Evolutionary conservation across 1,284 basidiomycete genomes (phyloP).

Genomic region (Fomitopsis pinicola): DNA sequence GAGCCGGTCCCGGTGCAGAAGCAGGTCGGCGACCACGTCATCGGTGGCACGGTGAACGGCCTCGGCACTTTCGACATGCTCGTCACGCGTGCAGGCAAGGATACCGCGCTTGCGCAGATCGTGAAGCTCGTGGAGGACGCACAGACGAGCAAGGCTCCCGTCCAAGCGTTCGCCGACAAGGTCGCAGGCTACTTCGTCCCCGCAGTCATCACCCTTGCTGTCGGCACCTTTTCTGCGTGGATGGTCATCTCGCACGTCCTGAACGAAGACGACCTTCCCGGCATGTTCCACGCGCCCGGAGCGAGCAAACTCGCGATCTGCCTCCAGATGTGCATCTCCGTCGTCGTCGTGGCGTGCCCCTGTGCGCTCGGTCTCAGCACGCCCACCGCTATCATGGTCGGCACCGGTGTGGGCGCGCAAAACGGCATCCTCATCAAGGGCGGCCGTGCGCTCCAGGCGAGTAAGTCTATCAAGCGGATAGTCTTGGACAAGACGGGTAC

Average conservation of each 20-base stretch:
- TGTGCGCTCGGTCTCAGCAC: slow-evolving; percentile 96
- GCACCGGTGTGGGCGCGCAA: slow-evolving; percentile 94
- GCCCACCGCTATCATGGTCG: slow-evolving; percentile 99
- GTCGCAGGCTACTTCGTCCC: slow-evolving; percentile 97
- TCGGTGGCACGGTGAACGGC: slow-evolving; percentile 97
- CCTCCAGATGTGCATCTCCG: slow-evolving; percentile 96
- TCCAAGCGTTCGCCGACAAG: slow-evolving; percentile 94
- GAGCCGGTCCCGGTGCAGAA: slow-evolving; percentile 93
- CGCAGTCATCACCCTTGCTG: slow-evolving; percentile 79
- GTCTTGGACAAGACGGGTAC: slow-evolving; percentile 99
- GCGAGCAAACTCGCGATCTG: slow-evolving; percentile 88
- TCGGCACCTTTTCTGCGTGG: slow-evolving; percentile 85
- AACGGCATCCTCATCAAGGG: slow-evolving; percentile 99
- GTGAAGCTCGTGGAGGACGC: slow-evolving; percentile 97
- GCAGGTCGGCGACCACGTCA: slow-evolving; percentile 77
- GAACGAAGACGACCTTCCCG: slow-evolving; percentile 62
- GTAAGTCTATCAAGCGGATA: slow-evolving; percentile 76
- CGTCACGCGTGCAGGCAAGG: slow-evolving; percentile 92
- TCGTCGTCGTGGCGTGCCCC: slow-evolving; percentile 97
- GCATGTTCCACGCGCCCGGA: slow-evolving; percentile 82
- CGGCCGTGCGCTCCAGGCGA: slow-evolving; percentile 90
- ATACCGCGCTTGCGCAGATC: slow-evolving; percentile 95
- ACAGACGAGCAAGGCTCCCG: slow-evolving; percentile 96
- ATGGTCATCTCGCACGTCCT: slow-evolving; percentile 72
- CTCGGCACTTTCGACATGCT: slow-evolving; percentile 94